Percentiles rank a stretch among this genome's conserved stretches.
phyloP scores from a whole-genome alignment of 257 asterid species.

The Ilex aquifolium region DNA sequence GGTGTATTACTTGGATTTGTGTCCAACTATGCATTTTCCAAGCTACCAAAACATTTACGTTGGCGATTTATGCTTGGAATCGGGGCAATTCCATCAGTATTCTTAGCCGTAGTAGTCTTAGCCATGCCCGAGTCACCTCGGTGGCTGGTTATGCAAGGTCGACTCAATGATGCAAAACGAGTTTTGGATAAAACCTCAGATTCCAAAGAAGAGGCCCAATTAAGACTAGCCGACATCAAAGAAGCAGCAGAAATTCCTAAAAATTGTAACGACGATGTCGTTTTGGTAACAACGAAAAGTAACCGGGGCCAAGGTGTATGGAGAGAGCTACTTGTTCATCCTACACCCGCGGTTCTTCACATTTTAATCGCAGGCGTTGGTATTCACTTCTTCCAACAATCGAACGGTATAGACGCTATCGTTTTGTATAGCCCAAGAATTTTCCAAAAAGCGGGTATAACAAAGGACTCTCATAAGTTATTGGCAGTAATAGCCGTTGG shows the following conservation, averaged over 20 bases:
- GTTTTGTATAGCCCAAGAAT: conserved; percentile 66
- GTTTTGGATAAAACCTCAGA: conserved; percentile 75
- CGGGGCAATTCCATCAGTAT: conserved; percentile 63
- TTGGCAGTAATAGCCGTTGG: conserved; percentile 81
- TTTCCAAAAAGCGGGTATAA: conserved; percentile 52
- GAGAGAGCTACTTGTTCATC: conserved; percentile 56
- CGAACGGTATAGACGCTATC: conserved; percentile 78
- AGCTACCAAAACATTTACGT: conserved; percentile 46
- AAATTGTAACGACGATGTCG: conserved; percentile 50
- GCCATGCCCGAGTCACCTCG: conserved; percentile 92
- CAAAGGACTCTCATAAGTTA: conserved; percentile 24
- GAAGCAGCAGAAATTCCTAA: conserved; percentile 69
- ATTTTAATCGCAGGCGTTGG: conserved; percentile 55
- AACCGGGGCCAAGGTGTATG: conserved; percentile 55
- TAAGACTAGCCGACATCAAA: conserved; percentile 60
- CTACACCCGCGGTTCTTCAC: conserved; percentile 64
- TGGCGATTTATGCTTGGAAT: conserved; percentile 91
- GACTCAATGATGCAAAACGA: conserved; percentile 58
- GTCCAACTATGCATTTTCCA: conserved; percentile 62
- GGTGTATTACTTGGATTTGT: conserved; percentile 72
- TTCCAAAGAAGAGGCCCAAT: conserved; percentile 46
- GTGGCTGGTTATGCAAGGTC: conserved; percentile 90
- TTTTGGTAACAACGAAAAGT: conserved; percentile 24
- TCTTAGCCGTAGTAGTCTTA: conserved; percentile 52
- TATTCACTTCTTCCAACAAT: conserved; percentile 70